Percentiles rank a stretch among this genome's conserved stretches.
These are phyloP conservation scores for Phytophthora multivora DNA, from an alignment of 352 stramenopile species.

Conservation along the genomic window DNA sequence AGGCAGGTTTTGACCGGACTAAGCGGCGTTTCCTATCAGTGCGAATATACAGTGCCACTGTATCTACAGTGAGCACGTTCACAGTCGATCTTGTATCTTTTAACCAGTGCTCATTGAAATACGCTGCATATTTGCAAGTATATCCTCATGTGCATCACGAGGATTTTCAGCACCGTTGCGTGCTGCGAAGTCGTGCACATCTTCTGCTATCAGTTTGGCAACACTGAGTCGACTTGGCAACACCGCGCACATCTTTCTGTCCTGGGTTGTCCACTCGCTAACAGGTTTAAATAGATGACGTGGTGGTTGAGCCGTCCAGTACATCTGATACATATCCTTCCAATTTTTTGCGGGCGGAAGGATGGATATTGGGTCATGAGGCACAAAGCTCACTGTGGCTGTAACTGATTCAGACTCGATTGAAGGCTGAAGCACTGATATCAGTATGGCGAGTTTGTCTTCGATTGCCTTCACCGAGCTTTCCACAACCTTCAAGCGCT, in stretches of 20 bases:
- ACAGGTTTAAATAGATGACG: constrained; percentile 10
- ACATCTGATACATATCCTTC: constrained; percentile 7
- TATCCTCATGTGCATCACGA: background rate
- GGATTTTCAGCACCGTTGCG: background rate
- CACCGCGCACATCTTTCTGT: background rate
- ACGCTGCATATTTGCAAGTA: background rate
- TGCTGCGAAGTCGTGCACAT: no score
- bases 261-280: constrained; percentile 3
- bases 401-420: background rate
- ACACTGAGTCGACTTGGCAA: constrained; percentile 11
- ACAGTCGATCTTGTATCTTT: background rate
- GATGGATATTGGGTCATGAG: background rate
- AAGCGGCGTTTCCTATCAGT: constrained; percentile 5
- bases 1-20: background rate
- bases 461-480: background rate
- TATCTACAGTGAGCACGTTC: constrained; percentile 9
- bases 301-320: constrained; percentile 3
- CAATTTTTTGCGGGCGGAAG: constrained; percentile 3
- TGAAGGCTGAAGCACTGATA: background rate
- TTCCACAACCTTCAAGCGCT: constrained; percentile 5
- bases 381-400: background rate
- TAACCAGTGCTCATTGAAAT: constrained; percentile 7
- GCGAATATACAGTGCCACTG: constrained; percentile 7
- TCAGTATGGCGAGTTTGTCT: constrained; percentile 2
- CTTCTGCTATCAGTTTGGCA: constrained; percentile 9